Evolutionary conservation across 2,329 filamentous ascomycete species (phyloP).

Genomic region (Trichoderma koningiopsis): DNA sequence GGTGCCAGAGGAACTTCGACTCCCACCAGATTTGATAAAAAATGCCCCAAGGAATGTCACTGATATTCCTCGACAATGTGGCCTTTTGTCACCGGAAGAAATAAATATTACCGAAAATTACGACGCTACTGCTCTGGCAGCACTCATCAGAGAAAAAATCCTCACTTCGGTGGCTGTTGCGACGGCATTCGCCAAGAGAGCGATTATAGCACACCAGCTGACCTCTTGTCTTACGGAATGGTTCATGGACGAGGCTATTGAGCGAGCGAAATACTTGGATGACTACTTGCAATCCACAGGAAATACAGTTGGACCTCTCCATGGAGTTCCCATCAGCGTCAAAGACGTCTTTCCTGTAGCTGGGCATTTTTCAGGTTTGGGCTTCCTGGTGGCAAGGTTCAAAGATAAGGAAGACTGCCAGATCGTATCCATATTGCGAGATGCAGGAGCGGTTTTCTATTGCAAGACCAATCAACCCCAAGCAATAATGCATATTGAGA

Average conservation of each 20-base stretch:
- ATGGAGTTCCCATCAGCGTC: conserved; percentile 54
- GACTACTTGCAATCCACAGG: conserved; percentile 42
- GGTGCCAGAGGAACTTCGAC: conserved; percentile 37
- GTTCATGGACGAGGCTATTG: conserved; percentile 52
- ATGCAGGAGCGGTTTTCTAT: conserved; percentile 63
- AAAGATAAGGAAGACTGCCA: conserved; percentile 56
- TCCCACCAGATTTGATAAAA: conserved; percentile 34
- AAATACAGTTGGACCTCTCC: conserved; percentile 56
- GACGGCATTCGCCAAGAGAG: conserved; percentile 55
- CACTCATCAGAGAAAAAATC: conserved; percentile 40
- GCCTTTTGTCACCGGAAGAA: conserved; percentile 49
- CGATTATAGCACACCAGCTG: conserved; percentile 59
- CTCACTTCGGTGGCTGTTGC: conserved; percentile 45
- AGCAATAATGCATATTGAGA: conserved; percentile 56
- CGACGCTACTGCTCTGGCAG: conserved; percentile 46
- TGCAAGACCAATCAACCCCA: conserved; percentile 70
- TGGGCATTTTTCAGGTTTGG: conserved; percentile 51
- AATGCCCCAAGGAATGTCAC: conserved; percentile 39
- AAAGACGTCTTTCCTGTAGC: conserved; percentile 64
- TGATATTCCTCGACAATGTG: conserved; percentile 42
- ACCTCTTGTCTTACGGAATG: conserved; percentile 55
- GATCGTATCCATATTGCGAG: conserved; percentile 57
- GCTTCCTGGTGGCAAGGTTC: conserved; percentile 55
- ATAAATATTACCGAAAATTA: conserved; percentile 51
- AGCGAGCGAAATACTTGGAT: conserved; percentile 46